phyloP scores from a whole-genome alignment of 2,329 filamentous ascomycete species.

The Aspergillus niger region DNA sequence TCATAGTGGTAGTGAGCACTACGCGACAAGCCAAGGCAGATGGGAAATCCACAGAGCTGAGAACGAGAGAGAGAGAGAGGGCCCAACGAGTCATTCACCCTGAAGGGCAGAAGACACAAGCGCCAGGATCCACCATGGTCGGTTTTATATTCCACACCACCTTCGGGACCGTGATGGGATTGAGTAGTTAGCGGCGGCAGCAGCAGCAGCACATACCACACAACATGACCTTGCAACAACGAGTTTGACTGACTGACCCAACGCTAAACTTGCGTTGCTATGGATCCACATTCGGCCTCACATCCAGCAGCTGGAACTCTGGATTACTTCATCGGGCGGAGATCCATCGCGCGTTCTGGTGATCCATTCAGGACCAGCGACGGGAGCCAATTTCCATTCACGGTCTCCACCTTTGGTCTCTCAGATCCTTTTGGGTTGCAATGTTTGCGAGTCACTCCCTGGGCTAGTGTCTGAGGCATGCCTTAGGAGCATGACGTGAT shows the following conservation, averaged over 20 bases:
- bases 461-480: constrained; percentile 4
- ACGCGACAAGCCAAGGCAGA: neutral
- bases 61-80: neutral
- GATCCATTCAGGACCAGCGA: constrained; percentile 11
- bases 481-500: constrained; percentile 17
- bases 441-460: constrained; percentile 5
- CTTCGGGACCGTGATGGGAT: neutral
- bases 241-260: neutral
- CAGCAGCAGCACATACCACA: neutral
- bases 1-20: neutral
- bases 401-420: constrained; percentile 9
- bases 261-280: neutral
- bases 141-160: constrained; percentile 1
- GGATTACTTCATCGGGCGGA: constrained; percentile 10
- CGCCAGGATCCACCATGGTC: neutral
- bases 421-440: constrained; percentile 13
- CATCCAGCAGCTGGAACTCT: constrained; percentile 1
- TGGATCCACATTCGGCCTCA: neutral
- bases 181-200: neutral
- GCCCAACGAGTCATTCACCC: neutral
- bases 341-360: constrained; percentile 11
- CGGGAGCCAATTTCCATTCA: constrained; percentile 6
- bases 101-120: neutral
- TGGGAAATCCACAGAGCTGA: neutral
- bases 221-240: constrained; percentile 1